These are phyloP conservation scores for Hyaloscypha bicolor DNA, from an alignment of 495 filamentous ascomycete species.

Conservation along the genomic window DNA sequence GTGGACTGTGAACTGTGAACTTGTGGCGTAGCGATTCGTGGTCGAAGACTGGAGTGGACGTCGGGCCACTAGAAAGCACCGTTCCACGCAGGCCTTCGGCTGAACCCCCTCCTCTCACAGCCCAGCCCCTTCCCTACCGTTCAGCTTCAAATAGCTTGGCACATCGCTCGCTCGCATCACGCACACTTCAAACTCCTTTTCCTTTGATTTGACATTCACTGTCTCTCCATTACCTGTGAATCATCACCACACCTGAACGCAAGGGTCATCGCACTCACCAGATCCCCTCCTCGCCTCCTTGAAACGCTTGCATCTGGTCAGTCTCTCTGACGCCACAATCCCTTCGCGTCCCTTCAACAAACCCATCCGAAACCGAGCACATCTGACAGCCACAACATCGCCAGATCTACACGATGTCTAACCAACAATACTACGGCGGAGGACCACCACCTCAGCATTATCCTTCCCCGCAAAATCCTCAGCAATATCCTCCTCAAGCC, in stretches of 20 bases:
- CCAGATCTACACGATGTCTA: constrained; percentile 41
- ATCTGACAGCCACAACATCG: neutral
- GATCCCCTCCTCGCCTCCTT: neutral
- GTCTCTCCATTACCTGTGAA: neutral
- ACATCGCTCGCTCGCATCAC: neutral
- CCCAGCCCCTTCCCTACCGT: neutral
- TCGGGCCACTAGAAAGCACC: neutral
- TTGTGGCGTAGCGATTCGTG: too few species aligned
- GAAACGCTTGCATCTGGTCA: neutral
- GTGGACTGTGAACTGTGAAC: too few species aligned
- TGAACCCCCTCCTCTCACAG: neutral
- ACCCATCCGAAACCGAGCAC: neutral
- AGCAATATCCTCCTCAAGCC: constrained; percentile 29
- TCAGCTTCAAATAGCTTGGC: constrained; percentile 1
- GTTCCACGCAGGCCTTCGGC: neutral
- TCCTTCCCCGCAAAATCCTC: constrained; percentile 4
- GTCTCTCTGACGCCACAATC: neutral
- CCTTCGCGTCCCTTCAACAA: neutral
- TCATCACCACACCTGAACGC: neutral
- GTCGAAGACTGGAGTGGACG: too few species aligned
- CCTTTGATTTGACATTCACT: neutral
- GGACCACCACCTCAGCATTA: constrained; percentile 26
- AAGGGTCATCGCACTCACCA: neutral
- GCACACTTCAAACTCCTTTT: neutral
- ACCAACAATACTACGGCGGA: constrained; percentile 45